Evolutionary conservation across 441 rosid genomes (phyloP), one percentile per base, ranked within the genome.

Genomic region (Erysimum cheiri): DNA sequence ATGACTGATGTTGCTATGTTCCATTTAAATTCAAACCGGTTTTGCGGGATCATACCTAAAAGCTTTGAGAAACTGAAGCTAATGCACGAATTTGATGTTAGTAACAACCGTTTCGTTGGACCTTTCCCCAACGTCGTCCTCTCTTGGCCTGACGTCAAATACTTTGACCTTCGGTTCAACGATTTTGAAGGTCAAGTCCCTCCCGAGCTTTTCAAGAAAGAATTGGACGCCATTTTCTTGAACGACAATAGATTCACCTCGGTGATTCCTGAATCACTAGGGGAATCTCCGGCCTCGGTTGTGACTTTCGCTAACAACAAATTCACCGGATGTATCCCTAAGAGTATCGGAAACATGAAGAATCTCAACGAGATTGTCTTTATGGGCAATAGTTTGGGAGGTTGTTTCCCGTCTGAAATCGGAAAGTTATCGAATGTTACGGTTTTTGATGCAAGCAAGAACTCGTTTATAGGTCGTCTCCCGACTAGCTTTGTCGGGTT

Each of bases 61-160:
- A 88, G 86, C 74, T 6, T 94, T 2, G 74, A 82, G 6, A 80
- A 76, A 67, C 79, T 92, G 24, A 73, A 64, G 11, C 67, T 87
- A 1, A 86, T 92, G 91, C 71, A 80, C 22, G 98, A 94, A 72
- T 88, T 94, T 32, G 98, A 94, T 76, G 70, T 90, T 37, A 94
- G 97, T 70, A 92, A 90, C 82, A 94, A 94, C 74, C 83, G 97
- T 0, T 88, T 94, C 13, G 98, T 91, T 6, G 97, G 96, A 7
- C 6, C 35, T 14, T 94, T 94, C 70, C 97, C 98, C 0, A 22
- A 28, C 0, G 86, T 83, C 6, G 76, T 64, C 46, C 70, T 94
- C 4, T 28, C 80, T 0, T 88, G 95, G 97, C 80, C 87, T 3
- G 52, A 32, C 0, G 59, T 87, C 32, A 87, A 73, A 74, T 91